Evolutionary conservation across 345 rosid genomes (phyloP).

Genomic region (Limnanthes douglasii): DNA sequence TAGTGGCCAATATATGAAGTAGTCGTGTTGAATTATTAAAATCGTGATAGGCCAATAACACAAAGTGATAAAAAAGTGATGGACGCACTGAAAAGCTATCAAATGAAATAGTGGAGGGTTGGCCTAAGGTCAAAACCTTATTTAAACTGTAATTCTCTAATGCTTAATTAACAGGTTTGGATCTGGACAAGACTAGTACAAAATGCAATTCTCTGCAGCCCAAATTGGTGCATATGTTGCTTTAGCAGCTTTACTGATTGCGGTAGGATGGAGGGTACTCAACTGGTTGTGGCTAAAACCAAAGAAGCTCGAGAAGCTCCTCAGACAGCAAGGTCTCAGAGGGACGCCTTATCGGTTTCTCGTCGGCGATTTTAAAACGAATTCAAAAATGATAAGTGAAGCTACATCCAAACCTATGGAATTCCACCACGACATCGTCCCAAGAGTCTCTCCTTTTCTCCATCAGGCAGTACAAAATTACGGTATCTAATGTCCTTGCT

Average conservation of each 20-base stretch:
- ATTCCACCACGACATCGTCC: background rate
- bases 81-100: too few species aligned
- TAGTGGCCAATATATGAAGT: too few species aligned
- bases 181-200: too few species aligned
- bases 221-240: too few species aligned
- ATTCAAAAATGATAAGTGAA: background rate
- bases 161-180: too few species aligned
- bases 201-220: too few species aligned
- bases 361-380: background rate
- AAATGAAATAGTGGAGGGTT: too few species aligned
- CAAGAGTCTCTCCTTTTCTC: background rate
- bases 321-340: background rate
- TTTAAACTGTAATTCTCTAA: too few species aligned
- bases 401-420: background rate
- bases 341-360: background rate
- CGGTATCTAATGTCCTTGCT: slow-evolving; percentile 1
- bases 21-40: too few species aligned
- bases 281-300: slow-evolving; percentile 9
- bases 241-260: slow-evolving; percentile 6
- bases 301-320: slow-evolving; percentile 1
- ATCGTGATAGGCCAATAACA: too few species aligned
- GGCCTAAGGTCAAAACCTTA: too few species aligned
- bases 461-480: background rate
- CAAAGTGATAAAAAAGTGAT: too few species aligned
- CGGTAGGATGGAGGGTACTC: slow-evolving; percentile 8